Evolutionary conservation across 768 basidiomycete species (phyloP), one percentile per base, ranked within the genome.

Genomic region (Amanita pallidorosea): DNA sequence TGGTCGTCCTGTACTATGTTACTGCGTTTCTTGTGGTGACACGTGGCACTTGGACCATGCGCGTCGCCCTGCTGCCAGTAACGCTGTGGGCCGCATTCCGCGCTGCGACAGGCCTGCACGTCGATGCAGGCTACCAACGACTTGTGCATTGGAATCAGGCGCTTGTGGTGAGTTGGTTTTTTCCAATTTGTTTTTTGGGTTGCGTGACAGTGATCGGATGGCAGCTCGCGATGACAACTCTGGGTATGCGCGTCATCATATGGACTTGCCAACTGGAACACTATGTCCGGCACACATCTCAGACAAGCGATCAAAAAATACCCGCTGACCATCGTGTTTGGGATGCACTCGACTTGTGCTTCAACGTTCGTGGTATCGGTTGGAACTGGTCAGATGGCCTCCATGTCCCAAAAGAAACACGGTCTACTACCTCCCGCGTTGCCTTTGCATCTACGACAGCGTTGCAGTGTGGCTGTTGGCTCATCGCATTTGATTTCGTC

Each of bases 301-400:
- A 42, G 43, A 50, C 31, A 49, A 55, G 43, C 8, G 44, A 52
- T 35, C 33, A 29, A 17, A 38, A 48, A 15, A 11, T 12, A 9
- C 6, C 18, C 13, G 8, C 23, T 41, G 5, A 35, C 18, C 36
- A 47, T 37, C 52, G 46, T 54, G 47, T 59, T 5, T 53, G 61
- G 38, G 73, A 85, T 50, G 72, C 74, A 2, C 54, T 72, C 12
- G 80, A 84, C 49, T 68, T 85, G 17, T 55, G 54, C 22, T 66
- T 63, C 56, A 80, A 73, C 53, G 56, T 77, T 12, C 78, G 83
- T 15, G 83, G 83, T 6, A 58, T 68, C 42, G 80, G 78, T 12
- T 85, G 83, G 82, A 65, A 74, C 38, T 83, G 79, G 75, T 77
- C 80, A 2, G 55, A 62, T 25, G 67, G 68, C 45, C 61, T 74